These are phyloP conservation scores for Aspergillus pseudoterreus DNA, from an alignment of 2,329 filamentous ascomycete species.

Conservation along the genomic window DNA sequence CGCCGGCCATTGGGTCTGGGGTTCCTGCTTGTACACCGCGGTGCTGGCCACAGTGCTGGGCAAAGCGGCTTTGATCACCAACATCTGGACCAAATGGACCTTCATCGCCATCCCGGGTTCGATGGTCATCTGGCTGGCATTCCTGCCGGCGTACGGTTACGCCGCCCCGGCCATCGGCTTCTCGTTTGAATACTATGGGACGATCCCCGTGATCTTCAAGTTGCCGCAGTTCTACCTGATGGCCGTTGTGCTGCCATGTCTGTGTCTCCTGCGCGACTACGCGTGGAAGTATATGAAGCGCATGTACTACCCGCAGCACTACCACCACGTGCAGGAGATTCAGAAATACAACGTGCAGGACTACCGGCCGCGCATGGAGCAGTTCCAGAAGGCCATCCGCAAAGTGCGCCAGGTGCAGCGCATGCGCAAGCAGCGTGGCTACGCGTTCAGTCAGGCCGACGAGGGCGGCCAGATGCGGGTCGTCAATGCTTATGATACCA, in stretches of 20 bases:
- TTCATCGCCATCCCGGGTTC: slow-evolving; percentile 92
- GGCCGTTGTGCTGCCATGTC: slow-evolving; percentile 70
- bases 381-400: slow-evolving; percentile 98
- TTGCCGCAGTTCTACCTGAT: slow-evolving; percentile 90
- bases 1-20: slow-evolving; percentile 97
- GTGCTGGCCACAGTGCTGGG: slow-evolving; percentile 90
- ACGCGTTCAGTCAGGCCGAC: slow-evolving; percentile 96
- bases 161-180: slow-evolving; percentile 79
- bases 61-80: slow-evolving; percentile 91
- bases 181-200: slow-evolving; percentile 78
- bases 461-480: slow-evolving; percentile 87
- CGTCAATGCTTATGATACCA: slow-evolving; percentile 96
- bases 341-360: slow-evolving; percentile 99
- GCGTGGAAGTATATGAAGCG: slow-evolving; percentile 96
- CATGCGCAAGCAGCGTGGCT: slow-evolving; percentile 98
- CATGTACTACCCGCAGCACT: slow-evolving; percentile 94
- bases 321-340: slow-evolving; percentile 98
- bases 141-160: slow-evolving; percentile 81
- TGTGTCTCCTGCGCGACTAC: slow-evolving; percentile 85
- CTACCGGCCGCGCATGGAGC: slow-evolving; percentile 97
- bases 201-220: slow-evolving; percentile 74
- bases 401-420: slow-evolving; percentile 97
- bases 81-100: slow-evolving; percentile 98
- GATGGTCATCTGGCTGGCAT: slow-evolving; percentile 85
- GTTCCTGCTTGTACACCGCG: slow-evolving; percentile 87